These are phyloP conservation scores for Wickerhamomyces chambardii DNA, from an alignment of 805 yeast species.

Conservation along the genomic window DNA sequence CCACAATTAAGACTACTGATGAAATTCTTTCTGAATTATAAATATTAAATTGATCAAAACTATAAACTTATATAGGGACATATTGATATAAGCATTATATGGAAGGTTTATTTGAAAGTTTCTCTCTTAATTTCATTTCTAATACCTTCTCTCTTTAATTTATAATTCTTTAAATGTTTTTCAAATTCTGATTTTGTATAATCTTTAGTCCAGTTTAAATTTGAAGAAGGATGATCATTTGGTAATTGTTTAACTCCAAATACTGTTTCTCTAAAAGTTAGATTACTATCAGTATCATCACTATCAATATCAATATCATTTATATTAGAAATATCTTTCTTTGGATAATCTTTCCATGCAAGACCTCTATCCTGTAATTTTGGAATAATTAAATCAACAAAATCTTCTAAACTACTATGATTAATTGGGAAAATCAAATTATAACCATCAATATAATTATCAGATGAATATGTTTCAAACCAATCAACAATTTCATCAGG, in stretches of 20 bases:
- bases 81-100: no score
- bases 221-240: not conserved
- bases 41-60: no score
- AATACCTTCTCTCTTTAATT: not conserved
- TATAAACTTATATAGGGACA: no score
- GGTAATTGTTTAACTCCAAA: not conserved
- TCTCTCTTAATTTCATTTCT: not conserved
- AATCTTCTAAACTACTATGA: constrained; percentile 27
- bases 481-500: constrained; percentile 29
- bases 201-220: not conserved
- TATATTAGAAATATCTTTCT: no score
- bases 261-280: not conserved
- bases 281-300: no score
- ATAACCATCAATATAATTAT: constrained; percentile 33
- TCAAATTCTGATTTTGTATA: not conserved
- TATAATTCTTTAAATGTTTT: no score
- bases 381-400: constrained; percentile 27
- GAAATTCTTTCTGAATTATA: not conserved
- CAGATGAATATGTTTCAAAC: constrained; percentile 28
- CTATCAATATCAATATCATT: no score
- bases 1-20: not conserved
- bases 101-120: no score
- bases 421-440: constrained; percentile 28
- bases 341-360: constrained; percentile 26
- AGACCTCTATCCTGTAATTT: constrained; percentile 25